Conservation (phyloP, 176 grass and related monocot species). For the Cenchrus americanus region DNA sequence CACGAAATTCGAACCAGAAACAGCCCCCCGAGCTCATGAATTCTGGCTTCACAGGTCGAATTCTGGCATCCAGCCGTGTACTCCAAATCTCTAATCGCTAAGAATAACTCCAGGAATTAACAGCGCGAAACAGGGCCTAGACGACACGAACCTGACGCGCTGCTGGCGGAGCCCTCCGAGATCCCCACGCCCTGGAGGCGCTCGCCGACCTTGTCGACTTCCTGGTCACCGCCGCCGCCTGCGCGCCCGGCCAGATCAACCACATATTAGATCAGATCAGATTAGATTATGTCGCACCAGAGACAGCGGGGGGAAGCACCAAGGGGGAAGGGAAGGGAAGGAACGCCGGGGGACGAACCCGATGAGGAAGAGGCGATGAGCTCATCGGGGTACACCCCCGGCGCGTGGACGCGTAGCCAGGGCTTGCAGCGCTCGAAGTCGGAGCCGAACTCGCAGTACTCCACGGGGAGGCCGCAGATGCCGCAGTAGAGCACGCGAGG, state of each 20-base stretch:
- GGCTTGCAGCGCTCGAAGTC: conserved; percentile 99
- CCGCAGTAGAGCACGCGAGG: conserved; percentile 89
- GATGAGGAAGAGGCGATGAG: conserved; percentile 54
- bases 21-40: not conserved
- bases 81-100: not conserved
- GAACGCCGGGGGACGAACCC: conserved; percentile 26
- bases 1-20: not conserved
- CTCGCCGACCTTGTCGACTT: conserved; percentile 73
- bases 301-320: not conserved
- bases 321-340: not conserved
- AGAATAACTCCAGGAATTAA: not conserved
- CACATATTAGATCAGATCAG: not conserved
- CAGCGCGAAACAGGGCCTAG: not conserved
- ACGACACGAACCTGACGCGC: conserved; percentile 44
- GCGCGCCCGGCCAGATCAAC: conserved; percentile 34
- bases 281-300: not conserved
- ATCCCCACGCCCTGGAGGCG: conserved; percentile 77
- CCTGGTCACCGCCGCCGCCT: conserved; percentile 61
- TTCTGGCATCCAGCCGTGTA: not conserved
- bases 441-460: conserved; percentile 99
- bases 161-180: conserved; percentile 53
- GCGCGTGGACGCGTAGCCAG: conserved; percentile 84
- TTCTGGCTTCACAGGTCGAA: not conserved
- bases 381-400: conserved; percentile 85
- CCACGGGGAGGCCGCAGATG: conserved; percentile 80